phyloP scores from a whole-genome alignment of 495 filamentous ascomycete species.

The Glutinoglossum americanum region DNA sequence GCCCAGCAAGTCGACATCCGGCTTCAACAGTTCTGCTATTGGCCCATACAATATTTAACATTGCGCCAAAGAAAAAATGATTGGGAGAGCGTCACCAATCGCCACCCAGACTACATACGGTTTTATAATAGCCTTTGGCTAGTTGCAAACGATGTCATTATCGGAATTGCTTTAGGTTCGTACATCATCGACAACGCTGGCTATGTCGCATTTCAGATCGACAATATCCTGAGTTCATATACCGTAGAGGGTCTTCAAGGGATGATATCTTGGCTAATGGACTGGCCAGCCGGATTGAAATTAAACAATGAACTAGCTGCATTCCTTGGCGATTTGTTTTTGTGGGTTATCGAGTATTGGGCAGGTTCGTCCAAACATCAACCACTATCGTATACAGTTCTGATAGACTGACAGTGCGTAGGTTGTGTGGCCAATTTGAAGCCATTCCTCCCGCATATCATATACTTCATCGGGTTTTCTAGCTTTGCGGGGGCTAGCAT shows the following conservation, averaged over 20 bases:
- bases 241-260: constrained; percentile 74
- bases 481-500: constrained; percentile 91
- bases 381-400: background rate
- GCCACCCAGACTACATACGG: constrained; percentile 93
- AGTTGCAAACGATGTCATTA: constrained; percentile 96
- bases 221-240: constrained; percentile 54
- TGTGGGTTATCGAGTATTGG: constrained; percentile 99
- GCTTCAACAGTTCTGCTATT: constrained; percentile 96
- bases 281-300: constrained; percentile 94
- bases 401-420: constrained; percentile 13
- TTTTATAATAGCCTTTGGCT: constrained; percentile 99
- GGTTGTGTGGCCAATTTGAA: constrained; percentile 55
- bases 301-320: constrained; percentile 84
- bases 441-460: constrained; percentile 61
- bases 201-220: constrained; percentile 68
- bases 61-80: constrained; percentile 71
- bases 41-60: constrained; percentile 90
- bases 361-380: constrained; percentile 30
- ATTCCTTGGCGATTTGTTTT: constrained; percentile 83
- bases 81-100: constrained; percentile 89
- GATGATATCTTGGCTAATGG: constrained; percentile 90
- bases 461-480: constrained; percentile 85
- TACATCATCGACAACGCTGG: constrained; percentile 91
- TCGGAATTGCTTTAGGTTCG: constrained; percentile 85
- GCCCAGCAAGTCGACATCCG: constrained; percentile 98